Evolutionary conservation across 768 basidiomycete species (phyloP), one percentile per base, ranked within the genome.

Genomic region (Russula virescens): DNA sequence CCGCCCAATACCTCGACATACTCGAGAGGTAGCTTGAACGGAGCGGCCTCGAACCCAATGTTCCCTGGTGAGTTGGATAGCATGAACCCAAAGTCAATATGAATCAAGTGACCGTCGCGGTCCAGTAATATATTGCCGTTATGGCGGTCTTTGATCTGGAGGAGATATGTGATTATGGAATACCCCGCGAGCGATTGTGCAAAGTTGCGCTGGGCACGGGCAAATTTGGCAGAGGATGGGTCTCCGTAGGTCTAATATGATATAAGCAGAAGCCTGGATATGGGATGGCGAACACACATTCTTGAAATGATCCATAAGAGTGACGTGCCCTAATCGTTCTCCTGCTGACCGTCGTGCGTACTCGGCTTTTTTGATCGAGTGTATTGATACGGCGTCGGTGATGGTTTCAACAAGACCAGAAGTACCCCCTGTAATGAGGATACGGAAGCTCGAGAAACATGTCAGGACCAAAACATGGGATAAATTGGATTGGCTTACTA

Each of bases 31-130:
- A 98, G 76, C 73, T 99, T 99, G 82, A 99, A 99, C 1, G 97
- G 97, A 2, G 97, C 95, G n/a, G 95, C 96, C 76, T 99, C 97
- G 73, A 99, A 98, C 28, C 96, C 91, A 66, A 99, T 89, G 72
- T 96, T 96, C 21, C 96, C 96, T 0, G 97, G 97, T 1, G 95
- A 94, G 73, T 98, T 98, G 47, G 89, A 89, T 38, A 98, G 81
- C 81, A 98, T 96, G 77, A 98, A 98, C 2, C 97, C 97, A 72
- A 98, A 99, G 74, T 98, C 97, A 64, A 99, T 99, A 73, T 99
- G 92, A 53, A 97, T 88, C 25, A 97, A 79, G 68, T 95, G 95
- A 0, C 97, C 97, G 38, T 97, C 93, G 57, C 92, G 85, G 75
- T 98, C 97, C 51, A 99, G 77, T 6, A 99, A 83, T 58, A 99